Base-by-base conservation (phyloP, 176 grass and related monocot species). In the Oryza officinalis region DNA sequence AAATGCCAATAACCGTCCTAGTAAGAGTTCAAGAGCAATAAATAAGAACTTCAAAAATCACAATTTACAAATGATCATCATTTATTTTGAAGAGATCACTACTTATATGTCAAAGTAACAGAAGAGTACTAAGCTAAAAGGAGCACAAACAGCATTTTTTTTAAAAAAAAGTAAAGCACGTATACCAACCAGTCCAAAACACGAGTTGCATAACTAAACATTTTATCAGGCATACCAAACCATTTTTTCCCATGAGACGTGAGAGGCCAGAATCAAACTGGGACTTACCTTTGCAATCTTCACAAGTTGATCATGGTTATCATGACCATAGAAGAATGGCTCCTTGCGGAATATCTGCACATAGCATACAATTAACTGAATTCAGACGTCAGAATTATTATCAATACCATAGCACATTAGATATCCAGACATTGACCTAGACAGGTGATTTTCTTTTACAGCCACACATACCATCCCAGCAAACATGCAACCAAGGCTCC, bases 261-360 rank as follows among this genome's bases (percentile, higher is more conserved):
- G 3, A 35, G 27, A 37, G 67, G n/a, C 40, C 43, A 73, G 32
- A 82, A 78, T 61, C 47, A 73, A 74, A 23, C 8, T 60, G 25
- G 49, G 35, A 18, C 69, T 60, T 67, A 99, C 96, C 91, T 96
- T 99, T 31, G 91, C 93, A 78, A 99, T 99, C 86, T 96, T 99
- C 30, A 99, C 93, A 77, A 99, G 97, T 31, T 99, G 97, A 67
- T 99, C 97, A 57, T 94, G 97, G 82, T 99, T 99, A 71, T 99
- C 97, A 77, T 96, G 91, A 6, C 97, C 97, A 92, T 99, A 96
- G 90, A 99, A 99, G 82, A 99, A 99, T 22, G 97, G 97, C 54
- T 99, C 97, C 89, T 99, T 99, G 73, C 97, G 97, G 86, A 99
- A 99, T 87, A 99, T 96, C 97, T 99, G 80, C 63, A 87, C 74